These are phyloP conservation scores for Thuja plicata DNA, from an alignment of 83 land plant genomes.

Conservation along the genomic window DNA sequence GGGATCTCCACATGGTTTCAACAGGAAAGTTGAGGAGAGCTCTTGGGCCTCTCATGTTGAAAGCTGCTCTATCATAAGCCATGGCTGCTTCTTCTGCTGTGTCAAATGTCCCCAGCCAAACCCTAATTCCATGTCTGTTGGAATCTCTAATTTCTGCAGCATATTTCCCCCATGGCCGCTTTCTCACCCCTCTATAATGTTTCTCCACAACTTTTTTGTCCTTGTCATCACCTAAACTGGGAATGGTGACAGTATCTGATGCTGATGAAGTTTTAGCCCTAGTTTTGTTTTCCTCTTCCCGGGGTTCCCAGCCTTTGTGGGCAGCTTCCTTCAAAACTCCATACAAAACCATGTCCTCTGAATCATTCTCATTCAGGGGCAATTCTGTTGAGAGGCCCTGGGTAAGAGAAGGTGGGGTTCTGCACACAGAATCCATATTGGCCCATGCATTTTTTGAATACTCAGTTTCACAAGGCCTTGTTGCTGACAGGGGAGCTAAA, in stretches of 20 bases:
- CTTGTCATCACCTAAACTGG: neutral
- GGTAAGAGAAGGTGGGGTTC: neutral
- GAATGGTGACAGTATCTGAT: neutral
- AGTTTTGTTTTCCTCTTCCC: neutral
- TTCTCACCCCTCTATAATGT: constrained; percentile 10
- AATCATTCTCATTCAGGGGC: constrained; percentile 30
- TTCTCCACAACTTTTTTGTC: neutral
- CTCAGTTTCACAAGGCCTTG: neutral
- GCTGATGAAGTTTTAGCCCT: neutral
- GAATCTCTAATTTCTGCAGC: neutral
- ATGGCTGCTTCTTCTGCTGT: constrained; percentile 7
- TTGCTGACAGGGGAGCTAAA: neutral
- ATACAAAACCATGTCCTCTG: constrained; percentile 28
- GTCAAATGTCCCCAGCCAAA: constrained; percentile 10
- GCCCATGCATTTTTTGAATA: neutral
- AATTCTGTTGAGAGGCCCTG: neutral
- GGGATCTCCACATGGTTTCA: neutral
- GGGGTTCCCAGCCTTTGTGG: constrained; percentile 17
- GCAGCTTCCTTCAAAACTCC: constrained; percentile 24
- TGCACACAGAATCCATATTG: neutral
- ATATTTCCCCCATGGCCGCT: constrained; percentile 5
- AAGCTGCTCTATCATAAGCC: neutral
- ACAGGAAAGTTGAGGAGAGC: constrained; percentile 6
- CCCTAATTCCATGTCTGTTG: neutral
- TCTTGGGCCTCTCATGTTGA: neutral